phyloP scores from a whole-genome alignment of 2,329 filamentous ascomycete genomes.

The Lojkania enalia region DNA sequence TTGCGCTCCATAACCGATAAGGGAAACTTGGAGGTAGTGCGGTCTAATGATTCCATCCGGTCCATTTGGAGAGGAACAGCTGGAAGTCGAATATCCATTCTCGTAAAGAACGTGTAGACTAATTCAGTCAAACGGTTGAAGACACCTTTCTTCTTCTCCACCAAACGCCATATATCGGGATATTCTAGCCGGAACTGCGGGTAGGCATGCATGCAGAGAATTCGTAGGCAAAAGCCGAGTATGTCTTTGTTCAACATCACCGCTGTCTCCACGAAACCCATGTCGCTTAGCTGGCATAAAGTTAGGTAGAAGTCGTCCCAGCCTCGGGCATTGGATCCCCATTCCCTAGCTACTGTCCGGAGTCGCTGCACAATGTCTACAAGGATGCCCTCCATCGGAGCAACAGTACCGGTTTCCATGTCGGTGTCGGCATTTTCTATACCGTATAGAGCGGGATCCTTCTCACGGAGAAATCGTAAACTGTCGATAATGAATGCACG shows the following conservation, averaged over 20 bases:
- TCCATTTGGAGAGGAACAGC: constrained; percentile 11
- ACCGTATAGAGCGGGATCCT: constrained; percentile 34
- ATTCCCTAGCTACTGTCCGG: constrained; percentile 26
- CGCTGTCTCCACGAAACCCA: constrained; percentile 35
- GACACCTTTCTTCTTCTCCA: constrained; percentile 37
- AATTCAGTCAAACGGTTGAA: constrained; percentile 39
- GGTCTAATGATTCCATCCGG: constrained; percentile 27
- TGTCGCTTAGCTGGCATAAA: constrained; percentile 31
- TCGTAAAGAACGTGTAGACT: constrained; percentile 30
- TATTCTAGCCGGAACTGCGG: constrained; percentile 15
- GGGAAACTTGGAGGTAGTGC: constrained; percentile 29
- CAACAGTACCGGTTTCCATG: constrained; percentile 23
- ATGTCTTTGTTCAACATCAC: constrained; percentile 31
- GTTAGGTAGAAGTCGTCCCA: constrained; percentile 44
- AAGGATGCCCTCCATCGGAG: constrained; percentile 22
- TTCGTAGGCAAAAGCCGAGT: constrained; percentile 31
- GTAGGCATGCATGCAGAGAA: constrained; percentile 35
- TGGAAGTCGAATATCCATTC: constrained; percentile 28
- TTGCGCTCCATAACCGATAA: constrained; percentile 27
- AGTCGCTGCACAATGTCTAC: constrained; percentile 23
- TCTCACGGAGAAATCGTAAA: constrained; percentile 36
- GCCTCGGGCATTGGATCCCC: constrained; percentile 25
- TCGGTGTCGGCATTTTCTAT: constrained; percentile 31
- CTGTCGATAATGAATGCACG: constrained; percentile 36
- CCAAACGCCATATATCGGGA: constrained; percentile 29